Percentiles rank a stretch among this genome's conserved stretches.
phyloP scores from a whole-genome alignment of 805 yeast genomes.

The Cyberlindnera xishuangbannaensis region DNA sequence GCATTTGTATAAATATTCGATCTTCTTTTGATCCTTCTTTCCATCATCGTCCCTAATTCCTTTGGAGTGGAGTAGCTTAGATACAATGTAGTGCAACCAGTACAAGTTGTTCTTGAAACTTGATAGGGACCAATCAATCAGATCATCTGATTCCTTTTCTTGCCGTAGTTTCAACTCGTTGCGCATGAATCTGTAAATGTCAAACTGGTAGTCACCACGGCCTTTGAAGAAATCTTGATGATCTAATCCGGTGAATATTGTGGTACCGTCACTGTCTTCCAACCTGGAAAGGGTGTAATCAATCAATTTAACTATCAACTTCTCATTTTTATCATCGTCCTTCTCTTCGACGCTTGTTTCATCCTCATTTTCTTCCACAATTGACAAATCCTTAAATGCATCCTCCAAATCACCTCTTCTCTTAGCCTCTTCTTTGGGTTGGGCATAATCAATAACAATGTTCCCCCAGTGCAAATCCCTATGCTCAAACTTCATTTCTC shows the following conservation, averaged over 20 bases:
- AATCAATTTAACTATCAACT: constrained; percentile 41
- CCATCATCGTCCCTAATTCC: constrained; percentile 23
- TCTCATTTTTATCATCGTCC: background rate
- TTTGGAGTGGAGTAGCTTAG: constrained; percentile 41
- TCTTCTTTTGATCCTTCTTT: constrained; percentile 21
- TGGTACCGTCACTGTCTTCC: constrained; percentile 22
- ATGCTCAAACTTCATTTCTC: constrained; percentile 54
- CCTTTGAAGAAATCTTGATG: constrained; percentile 59
- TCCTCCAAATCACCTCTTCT: constrained; percentile 13
- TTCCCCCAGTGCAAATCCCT: constrained; percentile 68
- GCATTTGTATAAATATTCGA: constrained; percentile 27
- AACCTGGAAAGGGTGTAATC: constrained; percentile 56
- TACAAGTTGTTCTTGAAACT: constrained; percentile 48
- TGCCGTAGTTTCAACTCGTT: constrained; percentile 18
- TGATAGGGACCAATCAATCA: constrained; percentile 42
- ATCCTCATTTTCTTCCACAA: constrained; percentile 12
- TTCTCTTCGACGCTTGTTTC: no score
- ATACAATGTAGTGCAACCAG: constrained; percentile 62
- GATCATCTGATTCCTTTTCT: constrained; percentile 14
- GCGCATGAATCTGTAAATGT: constrained; percentile 55
- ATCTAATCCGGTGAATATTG: constrained; percentile 52
- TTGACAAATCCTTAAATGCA: constrained; percentile 18
- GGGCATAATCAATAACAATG: constrained; percentile 38
- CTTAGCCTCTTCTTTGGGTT: no score
- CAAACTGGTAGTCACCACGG: constrained; percentile 55